Base-by-base conservation (phyloP, 441 rosid species). In the Oxalis stricta region DNA sequence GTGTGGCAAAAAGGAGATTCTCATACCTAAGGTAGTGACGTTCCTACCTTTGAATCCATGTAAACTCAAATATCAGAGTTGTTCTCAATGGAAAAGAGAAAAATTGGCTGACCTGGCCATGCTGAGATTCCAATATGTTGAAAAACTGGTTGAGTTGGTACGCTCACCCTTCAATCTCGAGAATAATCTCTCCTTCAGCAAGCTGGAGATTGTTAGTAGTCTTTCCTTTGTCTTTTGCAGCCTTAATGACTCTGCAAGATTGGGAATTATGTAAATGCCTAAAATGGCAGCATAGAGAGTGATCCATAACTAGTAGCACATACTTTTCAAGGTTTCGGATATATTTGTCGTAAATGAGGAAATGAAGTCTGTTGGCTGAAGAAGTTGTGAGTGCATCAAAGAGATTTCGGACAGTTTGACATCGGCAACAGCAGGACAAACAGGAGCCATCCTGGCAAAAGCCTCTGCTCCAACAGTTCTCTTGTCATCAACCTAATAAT, bases 51-150 rank as follows among this genome's bases (percentile, higher is more conserved):
- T n/a, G n/a, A n/a, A n/a, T n/a, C n/a, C n/a, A n/a, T n/a, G n/a
- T n/a, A n/a, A n/a, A n/a, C n/a, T n/a, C n/a, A n/a, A n/a, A n/a
- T n/a, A n/a, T n/a, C n/a, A n/a, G n/a, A n/a, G n/a, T n/a, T n/a
- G n/a, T n/a, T n/a, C n/a, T n/a, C n/a, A n/a, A n/a, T n/a, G n/a
- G n/a, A n/a, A n/a, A n/a, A n/a, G n/a, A 19, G 38, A 43, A 22
- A 29, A 12, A 33, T 37, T 18, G 53, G 59, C 64, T 55, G 49
- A 84, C 97, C 97, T 48, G 97, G 97, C 97, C 95, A 84, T 20
- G 87, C 94, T 48, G 86, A 68, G 53, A 87, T 81, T 46, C 97
- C 97, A 63, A 76, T 70, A 61, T 87, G 97, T 58, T 87, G 89
- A 52, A 87, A 68, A 65, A 84, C 94, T n/a, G 95, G 95, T 60